Percentiles rank a stretch among this genome's conserved stretches.
Evolutionary conservation across 176 grass and related monocot genomes (phyloP).

Genomic region (Eragrostis curvula): DNA sequence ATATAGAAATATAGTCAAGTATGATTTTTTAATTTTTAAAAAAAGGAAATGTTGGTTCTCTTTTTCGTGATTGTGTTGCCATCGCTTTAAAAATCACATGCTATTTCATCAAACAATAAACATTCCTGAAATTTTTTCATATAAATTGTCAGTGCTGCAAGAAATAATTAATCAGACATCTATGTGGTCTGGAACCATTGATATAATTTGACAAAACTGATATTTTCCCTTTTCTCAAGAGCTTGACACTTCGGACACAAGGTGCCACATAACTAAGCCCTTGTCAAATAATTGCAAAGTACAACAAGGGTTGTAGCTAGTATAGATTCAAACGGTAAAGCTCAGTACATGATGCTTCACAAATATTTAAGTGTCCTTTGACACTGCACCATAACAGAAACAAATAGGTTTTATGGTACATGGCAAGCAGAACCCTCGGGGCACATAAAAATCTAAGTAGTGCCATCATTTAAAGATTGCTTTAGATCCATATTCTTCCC

Average conservation of each 20-base stretch:
- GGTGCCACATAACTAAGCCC: not conserved
- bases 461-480: not conserved
- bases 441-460: not conserved
- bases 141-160: not conserved
- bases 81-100: not conserved
- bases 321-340: not conserved
- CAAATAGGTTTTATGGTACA: not conserved
- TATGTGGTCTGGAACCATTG: not conserved
- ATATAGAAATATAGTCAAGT: not conserved
- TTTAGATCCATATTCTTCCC: not conserved
- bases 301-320: not conserved
- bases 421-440: not conserved
- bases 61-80: not conserved
- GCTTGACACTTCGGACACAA: not conserved
- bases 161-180: not conserved
- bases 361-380: not conserved
- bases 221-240: not conserved
- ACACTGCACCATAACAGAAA: not conserved
- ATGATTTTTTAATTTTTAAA: no score
- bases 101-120: not conserved
- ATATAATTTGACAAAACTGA: constrained; percentile 4
- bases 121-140: no score
- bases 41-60: not conserved
- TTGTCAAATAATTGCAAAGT: constrained; percentile 7
- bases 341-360: not conserved